Base-by-base conservation (phyloP, 805 yeast species). In the Zygosaccharomyces siamensis region DNA sequence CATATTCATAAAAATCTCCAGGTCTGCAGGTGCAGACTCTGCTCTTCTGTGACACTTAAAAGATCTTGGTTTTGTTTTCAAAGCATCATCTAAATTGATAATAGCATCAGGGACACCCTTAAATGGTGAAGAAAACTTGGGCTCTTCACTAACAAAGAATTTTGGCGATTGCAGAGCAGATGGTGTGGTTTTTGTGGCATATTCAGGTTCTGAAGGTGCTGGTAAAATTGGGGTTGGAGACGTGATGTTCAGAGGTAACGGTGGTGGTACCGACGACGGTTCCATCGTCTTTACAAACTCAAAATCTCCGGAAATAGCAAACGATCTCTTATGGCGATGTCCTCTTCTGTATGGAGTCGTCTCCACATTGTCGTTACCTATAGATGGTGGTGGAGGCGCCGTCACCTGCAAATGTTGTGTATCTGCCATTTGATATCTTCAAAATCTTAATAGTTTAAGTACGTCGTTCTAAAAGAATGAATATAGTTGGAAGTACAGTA, bases 271-370 rank as follows among this genome's bases (percentile, higher is more conserved):
- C 27, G 53, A 43, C 10, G 52, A 53, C 2, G 60, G 60, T 20
- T 41, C 44, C 44, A 41, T 41, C 7, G 61, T 63, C 38, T 64
- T 66, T 43, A 69, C 56, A 47, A 69, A 69, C 57, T 86, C 93
- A 62, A 87, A 85, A 63, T 89, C 96, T 3, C 93, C 93, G 7
- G 93, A 85, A 5, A 89, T 83, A 0, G 96, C 96, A 20, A 92
- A 89, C 0, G 96, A 88, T 45, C 96, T 72, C 59, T 87, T 79
- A 60, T 89, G 96, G 39, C 86, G 78, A 67, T 89, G 96, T 1
- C 81, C 79, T 53, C 79, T 71, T 59, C 70, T 71, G 39, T 66
- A 58, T 1, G 73, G 66, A 1, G 71, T 59, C 8, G 50, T 31
- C 10, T 48, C 49, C 7, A 49, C 33, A 27, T 52, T 33, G 2